A percentile compares a stretch with the other conserved stretches of the same genome.
Conservation (phyloP, 2,329 filamentous ascomycete species). For the Talaromyces pinophilus region DNA sequence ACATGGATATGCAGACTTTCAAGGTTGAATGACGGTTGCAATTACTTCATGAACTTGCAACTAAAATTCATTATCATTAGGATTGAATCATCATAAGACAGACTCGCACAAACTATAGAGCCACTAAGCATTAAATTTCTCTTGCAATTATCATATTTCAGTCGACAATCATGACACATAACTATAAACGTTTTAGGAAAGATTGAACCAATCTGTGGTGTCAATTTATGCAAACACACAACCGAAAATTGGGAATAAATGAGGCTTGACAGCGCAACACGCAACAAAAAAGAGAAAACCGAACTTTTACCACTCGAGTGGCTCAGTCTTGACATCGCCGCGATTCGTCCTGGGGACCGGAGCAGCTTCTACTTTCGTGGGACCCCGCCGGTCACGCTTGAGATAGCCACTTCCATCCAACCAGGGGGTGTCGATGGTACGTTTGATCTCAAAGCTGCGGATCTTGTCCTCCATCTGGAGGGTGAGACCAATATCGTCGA, state of each 20-base stretch:
- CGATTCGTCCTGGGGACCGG: constrained; percentile 86
- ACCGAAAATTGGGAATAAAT: background rate
- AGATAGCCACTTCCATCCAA: constrained; percentile 85
- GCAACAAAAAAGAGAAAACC: background rate
- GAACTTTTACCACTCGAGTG: constrained; percentile 74
- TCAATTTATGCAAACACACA: constrained; percentile 4
- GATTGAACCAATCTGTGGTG: background rate
- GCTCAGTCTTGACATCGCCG: constrained; percentile 79
- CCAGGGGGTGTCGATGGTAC: constrained; percentile 81
- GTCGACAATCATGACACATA: background rate
- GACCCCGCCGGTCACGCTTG: constrained; percentile 55
- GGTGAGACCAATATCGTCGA: constrained; percentile 94
- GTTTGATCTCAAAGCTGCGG: constrained; percentile 73
- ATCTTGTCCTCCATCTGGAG: constrained; percentile 93
- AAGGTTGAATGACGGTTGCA: background rate
- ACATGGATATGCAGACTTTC: background rate
- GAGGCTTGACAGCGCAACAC: background rate
- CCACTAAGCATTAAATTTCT: background rate
- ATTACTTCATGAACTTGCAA: background rate
- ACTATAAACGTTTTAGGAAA: background rate
- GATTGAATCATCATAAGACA: background rate
- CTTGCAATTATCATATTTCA: background rate
- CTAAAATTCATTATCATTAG: background rate
- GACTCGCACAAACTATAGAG: background rate
- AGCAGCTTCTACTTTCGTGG: constrained; percentile 64